These are phyloP conservation scores for Pseudogymnoascus sp. DNA, from an alignment of 2,329 filamentous ascomycete species.

Conservation along the genomic window DNA sequence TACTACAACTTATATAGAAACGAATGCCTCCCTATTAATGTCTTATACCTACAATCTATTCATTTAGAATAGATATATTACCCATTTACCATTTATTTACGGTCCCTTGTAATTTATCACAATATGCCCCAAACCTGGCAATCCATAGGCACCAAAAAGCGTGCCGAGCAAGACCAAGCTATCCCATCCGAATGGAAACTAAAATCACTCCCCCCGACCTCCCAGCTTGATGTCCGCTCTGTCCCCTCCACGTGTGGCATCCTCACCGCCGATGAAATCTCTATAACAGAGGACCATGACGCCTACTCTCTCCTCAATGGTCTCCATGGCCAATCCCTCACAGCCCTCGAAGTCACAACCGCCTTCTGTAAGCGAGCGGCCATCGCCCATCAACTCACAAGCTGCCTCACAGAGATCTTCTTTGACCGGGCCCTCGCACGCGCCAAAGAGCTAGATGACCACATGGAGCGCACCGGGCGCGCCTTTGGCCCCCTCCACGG, in stretches of 20 bases:
- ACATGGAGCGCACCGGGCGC: conserved; percentile 33
- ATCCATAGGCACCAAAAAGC: conserved; percentile 19
- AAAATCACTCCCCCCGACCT: conserved; percentile 15
- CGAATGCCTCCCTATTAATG: not conserved
- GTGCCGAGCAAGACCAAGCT: conserved; percentile 19
- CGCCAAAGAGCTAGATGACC: conserved; percentile 39
- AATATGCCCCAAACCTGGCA: conserved; percentile 13
- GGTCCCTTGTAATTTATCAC: not conserved
- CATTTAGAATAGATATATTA: not conserved
- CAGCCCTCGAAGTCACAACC: conserved; percentile 32
- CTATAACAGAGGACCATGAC: conserved; percentile 25
- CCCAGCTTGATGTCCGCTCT: conserved; percentile 19
- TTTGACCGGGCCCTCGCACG: conserved; percentile 39
- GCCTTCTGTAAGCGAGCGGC: conserved; percentile 45
- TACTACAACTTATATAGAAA: not conserved
- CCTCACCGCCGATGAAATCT: conserved; percentile 20
- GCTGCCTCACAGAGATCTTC: conserved; percentile 41
- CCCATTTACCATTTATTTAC: not conserved
- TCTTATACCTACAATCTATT: not conserved
- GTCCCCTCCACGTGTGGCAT: conserved; percentile 21
- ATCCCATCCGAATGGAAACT: conserved; percentile 26
- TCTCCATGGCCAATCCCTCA: conserved; percentile 18
- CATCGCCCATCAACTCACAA: conserved; percentile 40
- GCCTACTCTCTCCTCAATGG: conserved; percentile 22
- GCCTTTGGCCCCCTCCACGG: conserved; percentile 54